Conservation (phyloP, 306 rosid genomes). For the Arachis stenosperma region DNA sequence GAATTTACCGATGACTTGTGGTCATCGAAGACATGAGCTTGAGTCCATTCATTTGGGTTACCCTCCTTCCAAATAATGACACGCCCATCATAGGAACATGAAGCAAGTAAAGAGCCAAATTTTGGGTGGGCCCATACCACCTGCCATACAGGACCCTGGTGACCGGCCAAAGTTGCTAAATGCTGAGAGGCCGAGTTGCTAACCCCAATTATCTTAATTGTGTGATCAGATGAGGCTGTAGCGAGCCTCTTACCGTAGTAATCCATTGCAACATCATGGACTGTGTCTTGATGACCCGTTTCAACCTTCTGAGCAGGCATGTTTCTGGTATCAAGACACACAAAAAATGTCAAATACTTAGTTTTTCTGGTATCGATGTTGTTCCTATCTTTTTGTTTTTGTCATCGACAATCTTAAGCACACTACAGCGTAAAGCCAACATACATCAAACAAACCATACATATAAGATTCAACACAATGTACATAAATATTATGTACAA, state of each 20-base stretch:
- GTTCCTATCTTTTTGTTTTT: neutral
- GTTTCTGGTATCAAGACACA: slow-evolving; percentile 41
- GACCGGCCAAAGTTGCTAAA: slow-evolving; percentile 75
- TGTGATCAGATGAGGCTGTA: slow-evolving; percentile 80
- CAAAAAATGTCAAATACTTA: neutral
- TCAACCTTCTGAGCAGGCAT: slow-evolving; percentile 83
- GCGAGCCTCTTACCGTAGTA: slow-evolving; percentile 86
- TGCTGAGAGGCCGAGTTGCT: slow-evolving; percentile 75
- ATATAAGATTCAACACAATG: slow-evolving; percentile 18
- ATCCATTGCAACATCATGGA: slow-evolving; percentile 86
- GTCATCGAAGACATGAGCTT: slow-evolving; percentile 71
- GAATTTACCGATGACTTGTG: slow-evolving; percentile 83
- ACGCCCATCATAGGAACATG: slow-evolving; percentile 76
- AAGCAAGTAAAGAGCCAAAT: slow-evolving; percentile 77
- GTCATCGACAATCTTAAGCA: neutral
- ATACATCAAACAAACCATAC: slow-evolving; percentile 16
- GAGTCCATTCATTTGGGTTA: slow-evolving; percentile 77
- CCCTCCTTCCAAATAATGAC: slow-evolving; percentile 89
- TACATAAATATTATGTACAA: neutral
- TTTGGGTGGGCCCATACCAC: slow-evolving; percentile 87
- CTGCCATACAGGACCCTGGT: slow-evolving; percentile 90
- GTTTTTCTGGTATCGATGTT: too few relatives aligned
- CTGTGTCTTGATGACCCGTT: slow-evolving; percentile 77
- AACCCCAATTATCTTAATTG: slow-evolving; percentile 85
- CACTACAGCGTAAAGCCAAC: neutral